These are phyloP conservation scores for Crithidia thermophila DNA, from an alignment of 208 protist species.

Conservation along the genomic window DNA sequence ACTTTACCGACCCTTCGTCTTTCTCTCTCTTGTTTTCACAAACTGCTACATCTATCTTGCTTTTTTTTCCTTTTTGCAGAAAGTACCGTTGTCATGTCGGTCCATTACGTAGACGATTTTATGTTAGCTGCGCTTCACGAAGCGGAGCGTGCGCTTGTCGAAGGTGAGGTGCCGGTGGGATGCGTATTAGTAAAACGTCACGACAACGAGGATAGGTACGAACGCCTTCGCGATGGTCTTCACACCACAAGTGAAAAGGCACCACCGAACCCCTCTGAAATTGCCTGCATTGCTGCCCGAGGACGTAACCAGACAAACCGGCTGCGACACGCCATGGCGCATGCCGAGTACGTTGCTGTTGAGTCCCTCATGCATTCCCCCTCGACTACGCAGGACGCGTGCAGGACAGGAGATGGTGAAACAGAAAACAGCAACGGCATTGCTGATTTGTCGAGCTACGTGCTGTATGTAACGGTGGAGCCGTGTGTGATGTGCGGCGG, in stretches of 20 bases:
- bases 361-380: slow-evolving; percentile 44
- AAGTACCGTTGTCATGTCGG: background rate
- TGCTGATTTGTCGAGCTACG: slow-evolving; percentile 51
- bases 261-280: too few relatives aligned
- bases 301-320: slow-evolving; percentile 93
- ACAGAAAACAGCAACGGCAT: slow-evolving; percentile 2
- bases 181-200: slow-evolving; percentile 87
- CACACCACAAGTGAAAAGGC: background rate
- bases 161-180: slow-evolving; percentile 95
- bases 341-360: slow-evolving; percentile 91
- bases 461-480: slow-evolving; percentile 95
- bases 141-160: slow-evolving; percentile 50
- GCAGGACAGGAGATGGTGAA: background rate
- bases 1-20: slow-evolving; percentile 10
- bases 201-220: slow-evolving; percentile 20
- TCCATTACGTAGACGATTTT: slow-evolving; percentile 60
- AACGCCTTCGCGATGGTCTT: background rate
- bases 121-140: slow-evolving; percentile 75
- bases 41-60: slow-evolving; percentile 3
- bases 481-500: slow-evolving; percentile 97
- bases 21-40: slow-evolving; percentile 8
- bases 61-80: slow-evolving; percentile 4
- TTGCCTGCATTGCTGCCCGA: slow-evolving; percentile 12
- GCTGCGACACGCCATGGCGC: slow-evolving; percentile 81
- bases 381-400: too few relatives aligned